These are phyloP conservation scores for Debaryomyces subglobosus DNA, from an alignment of 1,139 yeast species.

Conservation along the genomic window DNA sequence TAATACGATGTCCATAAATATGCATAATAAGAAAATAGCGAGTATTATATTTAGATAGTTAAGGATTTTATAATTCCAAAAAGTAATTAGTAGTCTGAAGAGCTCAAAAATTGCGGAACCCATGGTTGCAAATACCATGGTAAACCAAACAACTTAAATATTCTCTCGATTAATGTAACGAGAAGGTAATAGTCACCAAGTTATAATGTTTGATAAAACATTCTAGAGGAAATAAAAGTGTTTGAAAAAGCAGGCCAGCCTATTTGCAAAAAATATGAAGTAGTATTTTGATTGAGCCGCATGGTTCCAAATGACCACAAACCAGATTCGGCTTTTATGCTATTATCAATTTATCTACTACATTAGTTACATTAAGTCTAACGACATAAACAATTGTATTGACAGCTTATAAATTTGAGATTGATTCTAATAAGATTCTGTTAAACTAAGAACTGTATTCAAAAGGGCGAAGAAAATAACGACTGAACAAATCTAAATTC, in stretches of 20 bases:
- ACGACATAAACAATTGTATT: background rate
- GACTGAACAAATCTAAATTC: background rate
- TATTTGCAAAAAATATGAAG: slow-evolving; percentile 1
- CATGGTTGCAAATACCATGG: slow-evolving; percentile 6
- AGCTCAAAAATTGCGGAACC: slow-evolving; percentile 8
- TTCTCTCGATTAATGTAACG: background rate
- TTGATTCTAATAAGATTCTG: no score
- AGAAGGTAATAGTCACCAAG: background rate
- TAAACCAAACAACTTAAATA: slow-evolving; percentile 2
- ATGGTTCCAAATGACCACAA: slow-evolving; percentile 3
- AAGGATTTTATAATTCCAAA: slow-evolving; percentile 7
- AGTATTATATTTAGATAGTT: slow-evolving; percentile 1
- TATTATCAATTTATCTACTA: background rate
- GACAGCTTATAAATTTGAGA: background rate
- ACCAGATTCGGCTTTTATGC: background rate
- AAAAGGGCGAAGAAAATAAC: background rate
- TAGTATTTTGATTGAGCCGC: background rate
- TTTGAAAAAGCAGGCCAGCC: background rate
- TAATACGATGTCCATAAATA: slow-evolving; percentile 18
- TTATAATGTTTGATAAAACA: background rate
- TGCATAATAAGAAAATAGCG: slow-evolving; percentile 5
- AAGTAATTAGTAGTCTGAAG: slow-evolving; percentile 7
- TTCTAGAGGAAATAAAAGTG: background rate
- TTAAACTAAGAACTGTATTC: background rate
- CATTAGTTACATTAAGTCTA: background rate